Conservation (phyloP, 257 asterid genomes). For the Paraleonurus japonicus region DNA sequence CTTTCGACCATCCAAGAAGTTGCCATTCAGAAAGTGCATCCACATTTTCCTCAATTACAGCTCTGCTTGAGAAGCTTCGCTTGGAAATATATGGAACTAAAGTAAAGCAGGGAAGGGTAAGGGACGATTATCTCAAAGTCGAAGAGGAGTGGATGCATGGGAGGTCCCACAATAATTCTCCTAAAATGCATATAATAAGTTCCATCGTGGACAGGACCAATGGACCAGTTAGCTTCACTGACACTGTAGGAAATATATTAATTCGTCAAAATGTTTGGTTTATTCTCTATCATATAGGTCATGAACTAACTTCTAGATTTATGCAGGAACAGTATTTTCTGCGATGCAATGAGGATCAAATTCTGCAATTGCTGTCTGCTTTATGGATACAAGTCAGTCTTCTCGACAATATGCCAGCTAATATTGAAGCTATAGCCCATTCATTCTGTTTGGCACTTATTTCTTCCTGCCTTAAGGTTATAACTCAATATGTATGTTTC, state of each 20-base stretch:
- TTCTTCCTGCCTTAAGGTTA: conserved; percentile 69
- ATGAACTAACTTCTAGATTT: conserved; percentile 19
- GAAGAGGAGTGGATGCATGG: conserved; percentile 76
- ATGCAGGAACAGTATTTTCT: conserved; percentile 70
- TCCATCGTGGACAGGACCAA: conserved; percentile 63
- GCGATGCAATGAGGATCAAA: conserved; percentile 84
- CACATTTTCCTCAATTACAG: conserved; percentile 74
- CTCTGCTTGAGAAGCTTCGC: conserved; percentile 92
- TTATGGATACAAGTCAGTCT: conserved; percentile 83
- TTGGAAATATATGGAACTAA: conserved; percentile 62
- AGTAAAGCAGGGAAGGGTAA: conserved; percentile 40
- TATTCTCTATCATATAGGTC: neutral
- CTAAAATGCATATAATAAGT: conserved; percentile 73
- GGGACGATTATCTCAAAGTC: conserved; percentile 45
- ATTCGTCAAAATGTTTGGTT: neutral
- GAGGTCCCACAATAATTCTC: conserved; percentile 63
- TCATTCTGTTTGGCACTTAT: conserved; percentile 77
- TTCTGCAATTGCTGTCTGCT: conserved; percentile 75
- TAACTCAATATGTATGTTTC: too few species aligned
- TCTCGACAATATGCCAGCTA: conserved; percentile 79
- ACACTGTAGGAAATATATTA: conserved; percentile 50
- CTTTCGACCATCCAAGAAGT: conserved; percentile 55
- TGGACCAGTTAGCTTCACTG: conserved; percentile 61
- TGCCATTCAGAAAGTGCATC: conserved; percentile 68
- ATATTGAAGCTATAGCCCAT: conserved; percentile 91